Conservation (phyloP, 2,329 filamentous ascomycete genomes). For the Juglanconis sp. region DNA sequence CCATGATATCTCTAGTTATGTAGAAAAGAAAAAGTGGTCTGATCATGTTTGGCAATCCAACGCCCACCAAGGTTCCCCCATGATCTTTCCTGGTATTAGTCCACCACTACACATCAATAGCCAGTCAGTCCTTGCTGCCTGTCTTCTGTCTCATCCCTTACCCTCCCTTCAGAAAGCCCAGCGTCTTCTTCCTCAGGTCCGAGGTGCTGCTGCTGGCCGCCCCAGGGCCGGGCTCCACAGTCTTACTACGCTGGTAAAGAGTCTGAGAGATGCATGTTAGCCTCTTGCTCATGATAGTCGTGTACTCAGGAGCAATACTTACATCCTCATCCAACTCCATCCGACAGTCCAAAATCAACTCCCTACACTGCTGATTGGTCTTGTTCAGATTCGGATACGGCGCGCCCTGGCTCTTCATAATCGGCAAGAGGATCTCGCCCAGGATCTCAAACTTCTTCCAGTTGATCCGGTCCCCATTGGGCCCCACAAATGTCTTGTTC, state of each 20-base stretch:
- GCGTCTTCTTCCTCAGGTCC: conserved; percentile 17
- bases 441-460: conserved; percentile 99
- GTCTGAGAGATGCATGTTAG: not conserved
- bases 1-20: not conserved
- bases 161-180: conserved; percentile 14
- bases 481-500: conserved; percentile 81
- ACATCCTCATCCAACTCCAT: conserved; percentile 88
- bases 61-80: not conserved
- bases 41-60: not conserved
- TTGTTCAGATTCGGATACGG: conserved; percentile 70
- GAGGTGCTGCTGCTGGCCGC: conserved; percentile 11
- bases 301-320: conserved; percentile 32
- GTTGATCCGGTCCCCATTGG: conserved; percentile 74
- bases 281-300: not conserved
- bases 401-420: conserved; percentile 87
- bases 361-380: conserved; percentile 64
- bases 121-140: not conserved
- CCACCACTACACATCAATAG: not conserved
- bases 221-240: conserved; percentile 14
- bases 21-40: not conserved
- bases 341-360: conserved; percentile 76
- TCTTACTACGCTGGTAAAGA: conserved; percentile 18
- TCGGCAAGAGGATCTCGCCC: conserved; percentile 82
- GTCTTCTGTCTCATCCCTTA: not conserved
- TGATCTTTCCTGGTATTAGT: not conserved